These are phyloP conservation scores for Candida glucosophila DNA, from an alignment of 1,139 yeast species.

Conservation along the genomic window DNA sequence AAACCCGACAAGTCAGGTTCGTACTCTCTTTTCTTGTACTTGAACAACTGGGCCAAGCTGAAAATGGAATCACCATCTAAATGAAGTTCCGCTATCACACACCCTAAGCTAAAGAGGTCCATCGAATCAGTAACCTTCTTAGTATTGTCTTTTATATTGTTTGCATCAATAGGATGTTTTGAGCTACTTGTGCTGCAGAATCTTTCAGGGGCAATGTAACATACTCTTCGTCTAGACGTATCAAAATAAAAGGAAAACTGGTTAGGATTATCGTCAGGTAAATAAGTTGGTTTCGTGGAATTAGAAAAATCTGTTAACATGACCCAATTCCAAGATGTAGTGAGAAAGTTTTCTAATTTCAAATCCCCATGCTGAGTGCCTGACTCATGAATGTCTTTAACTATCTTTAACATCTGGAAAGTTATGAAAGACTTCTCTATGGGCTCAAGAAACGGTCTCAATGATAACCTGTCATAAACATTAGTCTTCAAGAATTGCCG, in stretches of 20 bases:
- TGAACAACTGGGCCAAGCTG: constrained; percentile 78
- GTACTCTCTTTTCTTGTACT: constrained; percentile 65
- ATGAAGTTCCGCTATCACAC: constrained; percentile 85
- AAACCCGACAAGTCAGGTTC: constrained; percentile 52
- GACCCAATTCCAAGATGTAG: constrained; percentile 88
- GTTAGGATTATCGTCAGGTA: constrained; percentile 95
- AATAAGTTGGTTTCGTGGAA: constrained; percentile 64
- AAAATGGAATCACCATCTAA: constrained; percentile 83
- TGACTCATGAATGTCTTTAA: constrained; percentile 56
- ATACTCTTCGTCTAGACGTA: constrained; percentile 75
- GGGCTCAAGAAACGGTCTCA: constrained; percentile 78
- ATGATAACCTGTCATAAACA: constrained; percentile 76
- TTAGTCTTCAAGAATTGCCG: constrained; percentile 75
- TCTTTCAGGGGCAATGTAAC: constrained; percentile 93
- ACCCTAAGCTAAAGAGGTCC: constrained; percentile 90
- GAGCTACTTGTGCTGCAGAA: constrained; percentile 32
- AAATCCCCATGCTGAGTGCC: constrained; percentile 81
- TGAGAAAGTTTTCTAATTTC: constrained; percentile 79
- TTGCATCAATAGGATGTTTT: constrained; percentile 9
- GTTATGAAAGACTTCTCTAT: constrained; percentile 79
- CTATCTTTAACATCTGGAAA: constrained; percentile 62
- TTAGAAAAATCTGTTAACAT: constrained; percentile 76
- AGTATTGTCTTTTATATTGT: constrained; percentile 5
- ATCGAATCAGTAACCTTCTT: constrained; percentile 49
- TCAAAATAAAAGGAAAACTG: constrained; percentile 89